Conservation (phyloP, 2,329 filamentous ascomycete species). For the Volutella citrinella region DNA sequence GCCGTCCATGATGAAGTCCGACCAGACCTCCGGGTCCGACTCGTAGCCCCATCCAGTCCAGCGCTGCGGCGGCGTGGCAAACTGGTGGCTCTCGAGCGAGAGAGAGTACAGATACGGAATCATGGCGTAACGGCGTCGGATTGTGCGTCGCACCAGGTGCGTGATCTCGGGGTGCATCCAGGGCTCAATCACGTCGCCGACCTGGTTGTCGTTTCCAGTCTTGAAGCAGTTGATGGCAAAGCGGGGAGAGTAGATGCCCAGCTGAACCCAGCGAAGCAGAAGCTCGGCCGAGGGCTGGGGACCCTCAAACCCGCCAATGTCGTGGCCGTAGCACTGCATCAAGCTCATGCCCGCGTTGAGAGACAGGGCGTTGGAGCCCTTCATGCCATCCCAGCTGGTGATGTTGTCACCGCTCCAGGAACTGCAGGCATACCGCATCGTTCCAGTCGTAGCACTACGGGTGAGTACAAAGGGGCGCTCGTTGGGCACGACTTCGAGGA, state of each 20-base stretch:
- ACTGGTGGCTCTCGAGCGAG: slow-evolving; percentile 58
- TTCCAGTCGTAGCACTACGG: slow-evolving; percentile 67
- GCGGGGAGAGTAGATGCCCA: slow-evolving; percentile 65
- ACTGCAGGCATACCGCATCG: slow-evolving; percentile 66
- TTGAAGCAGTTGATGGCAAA: slow-evolving; percentile 81
- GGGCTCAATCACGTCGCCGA: slow-evolving; percentile 73
- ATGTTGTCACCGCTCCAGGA: slow-evolving; percentile 75
- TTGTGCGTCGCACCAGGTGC: slow-evolving; percentile 58
- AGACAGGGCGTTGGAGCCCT: slow-evolving; percentile 66
- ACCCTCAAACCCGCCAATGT: slow-evolving; percentile 74
- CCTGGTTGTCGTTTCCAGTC: slow-evolving; percentile 61
- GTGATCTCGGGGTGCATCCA: slow-evolving; percentile 74
- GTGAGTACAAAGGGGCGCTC: slow-evolving; percentile 67
- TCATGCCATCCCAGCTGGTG: slow-evolving; percentile 72
- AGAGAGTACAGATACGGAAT: slow-evolving; percentile 70
- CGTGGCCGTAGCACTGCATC: slow-evolving; percentile 69
- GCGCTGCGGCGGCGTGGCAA: slow-evolving; percentile 61
- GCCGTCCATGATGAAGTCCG: slow-evolving; percentile 53
- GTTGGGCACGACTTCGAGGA: slow-evolving; percentile 55
- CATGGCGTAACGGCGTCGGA: slow-evolving; percentile 68
- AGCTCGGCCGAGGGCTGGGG: slow-evolving; percentile 69
- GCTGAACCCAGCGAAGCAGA: slow-evolving; percentile 70
- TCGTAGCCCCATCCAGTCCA: slow-evolving; percentile 77
- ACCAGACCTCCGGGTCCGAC: slow-evolving; percentile 64
- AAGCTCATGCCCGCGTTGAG: slow-evolving; percentile 66